A percentile compares a stretch with the other conserved stretches of the same genome.
These are phyloP conservation scores for Termitomyces eurrhizus DNA, from an alignment of 768 basidiomycete species.

Conservation along the genomic window DNA sequence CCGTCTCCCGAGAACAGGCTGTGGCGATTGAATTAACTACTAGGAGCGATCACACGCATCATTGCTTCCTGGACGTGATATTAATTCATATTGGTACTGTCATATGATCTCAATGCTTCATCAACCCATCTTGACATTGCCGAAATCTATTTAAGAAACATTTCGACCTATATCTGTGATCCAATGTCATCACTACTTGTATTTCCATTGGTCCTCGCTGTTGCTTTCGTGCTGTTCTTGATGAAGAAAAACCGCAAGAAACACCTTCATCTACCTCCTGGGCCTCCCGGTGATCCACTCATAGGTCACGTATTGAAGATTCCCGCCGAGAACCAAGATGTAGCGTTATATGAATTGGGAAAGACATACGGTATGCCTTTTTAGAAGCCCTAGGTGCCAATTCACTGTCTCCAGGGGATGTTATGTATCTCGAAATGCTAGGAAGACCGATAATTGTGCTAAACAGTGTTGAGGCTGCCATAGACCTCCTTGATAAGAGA, in stretches of 20 bases:
- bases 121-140: too few species aligned
- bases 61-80: too few species aligned
- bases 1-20: too few species aligned
- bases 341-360: conserved; percentile 24
- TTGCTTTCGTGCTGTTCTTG: background rate
- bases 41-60: too few species aligned
- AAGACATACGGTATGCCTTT: conserved; percentile 28
- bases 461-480: conserved; percentile 30
- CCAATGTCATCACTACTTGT: background rate
- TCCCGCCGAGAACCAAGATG: conserved; percentile 21
- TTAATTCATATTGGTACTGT: too few species aligned
- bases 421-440: conserved; percentile 16
- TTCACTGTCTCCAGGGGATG: background rate
- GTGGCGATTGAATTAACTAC: too few species aligned
- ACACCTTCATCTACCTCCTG: conserved; percentile 20
- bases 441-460: conserved; percentile 23
- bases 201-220: background rate
- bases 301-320: conserved; percentile 31
- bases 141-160: background rate
- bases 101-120: too few species aligned
- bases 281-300: conserved; percentile 33
- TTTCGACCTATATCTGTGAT: background rate
- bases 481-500: conserved; percentile 40
- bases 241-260: background rate
- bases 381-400: background rate